Base-by-base conservation (phyloP, 129 eudicot genomes). In the Artemisia argyi region DNA sequence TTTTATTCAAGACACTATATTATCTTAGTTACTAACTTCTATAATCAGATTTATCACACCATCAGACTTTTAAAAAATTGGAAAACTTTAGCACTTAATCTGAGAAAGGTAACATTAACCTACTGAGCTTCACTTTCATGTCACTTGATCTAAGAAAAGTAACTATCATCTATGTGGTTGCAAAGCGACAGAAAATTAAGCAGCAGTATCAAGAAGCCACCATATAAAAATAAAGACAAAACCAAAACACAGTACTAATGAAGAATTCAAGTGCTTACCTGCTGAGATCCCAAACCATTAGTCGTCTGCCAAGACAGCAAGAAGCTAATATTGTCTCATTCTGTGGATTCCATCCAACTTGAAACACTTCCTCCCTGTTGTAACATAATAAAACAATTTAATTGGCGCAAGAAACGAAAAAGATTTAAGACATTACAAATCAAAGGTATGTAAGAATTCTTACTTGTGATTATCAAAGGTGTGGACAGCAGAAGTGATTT, bases 221-320 rank as follows among this genome's bases (percentile, higher is more conserved):
- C 20, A n/a, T 22, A 64, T 4, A 5, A 7, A 61, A 44, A 30
- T 11, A 17, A 51, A 22, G 11, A 65, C n/a, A 55, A 8, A 75
- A 39, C 44, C 1, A 56, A 53, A 42, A 47, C 32, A 48, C 32
- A 5, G 24, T 22, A 47, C 28, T 15, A 49, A 61, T 19, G n/a
- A 15, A 30, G 4, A 51, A 51, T 24, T 54, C n/a, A 28, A 56
- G 56, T 24, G 69, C 14, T 8, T 89, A 94, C 98, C 98, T 90
- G 85, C 98, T 90, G 73, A 94, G 97, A 75, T 94, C 98, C 98
- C 98, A 89, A 71, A 87, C 95, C 98, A 93, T 89, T 47, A 93
- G 92, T 73, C 98, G 85, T 68, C 98, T 84, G 52, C 98, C 98
- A 79, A 94, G 92, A 76, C 98, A 94, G 62, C 97, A 94, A 62